Percentiles rank a stretch among this genome's conserved stretches.
Conservation (phyloP, 805 yeast species). For the Debaryomyces prosopidis region DNA sequence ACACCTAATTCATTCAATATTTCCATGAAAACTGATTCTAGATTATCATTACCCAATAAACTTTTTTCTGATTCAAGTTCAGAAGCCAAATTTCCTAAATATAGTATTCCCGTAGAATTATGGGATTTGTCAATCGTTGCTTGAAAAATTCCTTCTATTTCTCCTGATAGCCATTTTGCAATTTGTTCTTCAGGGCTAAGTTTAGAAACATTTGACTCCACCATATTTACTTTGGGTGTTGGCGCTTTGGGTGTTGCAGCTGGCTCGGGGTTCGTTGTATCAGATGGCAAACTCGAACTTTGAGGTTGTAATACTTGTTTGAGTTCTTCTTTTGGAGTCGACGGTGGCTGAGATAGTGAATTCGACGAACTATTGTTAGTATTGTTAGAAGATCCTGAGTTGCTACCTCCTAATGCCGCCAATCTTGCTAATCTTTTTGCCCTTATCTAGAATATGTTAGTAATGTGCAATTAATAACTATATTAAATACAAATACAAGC, state of each 20-base stretch:
- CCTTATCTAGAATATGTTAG: slow-evolving; percentile 40
- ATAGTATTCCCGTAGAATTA: slow-evolving; percentile 13
- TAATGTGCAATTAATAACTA: slow-evolving; percentile 8
- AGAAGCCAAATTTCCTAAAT: slow-evolving; percentile 22
- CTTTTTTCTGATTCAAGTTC: slow-evolving; percentile 17
- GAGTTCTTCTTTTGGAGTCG: neutral
- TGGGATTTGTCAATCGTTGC: slow-evolving; percentile 25
- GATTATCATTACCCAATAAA: slow-evolving; percentile 26
- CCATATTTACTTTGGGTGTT: neutral
- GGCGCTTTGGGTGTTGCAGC: slow-evolving; percentile 5
- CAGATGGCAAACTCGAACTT: neutral
- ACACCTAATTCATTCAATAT: slow-evolving; percentile 56
- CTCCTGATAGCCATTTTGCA: slow-evolving; percentile 39
- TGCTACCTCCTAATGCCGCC: slow-evolving; percentile 13
- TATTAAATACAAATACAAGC: neutral
- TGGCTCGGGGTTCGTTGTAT: neutral
- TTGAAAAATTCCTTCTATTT: slow-evolving; percentile 37
- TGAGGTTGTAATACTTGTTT: neutral
- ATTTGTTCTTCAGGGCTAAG: slow-evolving; percentile 6
- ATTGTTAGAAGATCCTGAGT: neutral
- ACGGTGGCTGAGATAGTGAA: neutral
- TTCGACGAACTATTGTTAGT: neutral
- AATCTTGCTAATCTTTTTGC: slow-evolving; percentile 56
- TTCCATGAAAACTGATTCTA: slow-evolving; percentile 58
- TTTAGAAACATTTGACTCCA: neutral